These are phyloP conservation scores for Rubia balearica DNA, from an alignment of 305 asterid species.

Conservation along the genomic window DNA sequence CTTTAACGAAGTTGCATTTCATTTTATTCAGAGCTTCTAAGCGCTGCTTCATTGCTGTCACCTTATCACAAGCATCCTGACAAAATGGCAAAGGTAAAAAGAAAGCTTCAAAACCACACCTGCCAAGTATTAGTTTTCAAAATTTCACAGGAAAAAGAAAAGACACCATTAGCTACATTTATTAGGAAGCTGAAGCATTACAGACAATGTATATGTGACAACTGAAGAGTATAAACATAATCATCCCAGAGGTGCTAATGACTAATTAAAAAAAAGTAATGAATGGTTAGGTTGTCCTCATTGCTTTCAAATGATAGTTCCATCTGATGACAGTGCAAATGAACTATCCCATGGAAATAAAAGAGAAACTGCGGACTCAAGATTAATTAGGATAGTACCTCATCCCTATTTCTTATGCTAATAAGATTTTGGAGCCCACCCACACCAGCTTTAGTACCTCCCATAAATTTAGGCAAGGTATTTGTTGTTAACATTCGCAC, in stretches of 20 bases:
- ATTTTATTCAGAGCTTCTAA: constrained; percentile 47
- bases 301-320: constrained; percentile 1
- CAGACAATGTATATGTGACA: neutral
- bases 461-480: constrained; percentile 26
- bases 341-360: neutral
- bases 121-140: neutral
- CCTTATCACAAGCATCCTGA: constrained; percentile 44
- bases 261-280: neutral
- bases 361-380: neutral
- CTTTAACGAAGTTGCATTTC: constrained; percentile 39
- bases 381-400: constrained; percentile 32
- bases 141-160: neutral
- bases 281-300: neutral
- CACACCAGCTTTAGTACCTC: constrained; percentile 27
- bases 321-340: neutral
- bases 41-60: constrained; percentile 50
- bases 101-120: neutral
- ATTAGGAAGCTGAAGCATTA: neutral
- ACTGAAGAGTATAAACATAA: neutral
- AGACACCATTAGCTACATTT: neutral
- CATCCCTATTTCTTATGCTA: constrained; percentile 28
- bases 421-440: constrained; percentile 26
- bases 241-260: neutral
- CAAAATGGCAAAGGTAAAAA: neutral
- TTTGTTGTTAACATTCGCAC: constrained; percentile 38